A percentile compares a stretch with the other conserved stretches of the same genome.
Conservation (phyloP, 2,329 filamentous ascomycete genomes). For the Colletotrichum graminicola region DNA sequence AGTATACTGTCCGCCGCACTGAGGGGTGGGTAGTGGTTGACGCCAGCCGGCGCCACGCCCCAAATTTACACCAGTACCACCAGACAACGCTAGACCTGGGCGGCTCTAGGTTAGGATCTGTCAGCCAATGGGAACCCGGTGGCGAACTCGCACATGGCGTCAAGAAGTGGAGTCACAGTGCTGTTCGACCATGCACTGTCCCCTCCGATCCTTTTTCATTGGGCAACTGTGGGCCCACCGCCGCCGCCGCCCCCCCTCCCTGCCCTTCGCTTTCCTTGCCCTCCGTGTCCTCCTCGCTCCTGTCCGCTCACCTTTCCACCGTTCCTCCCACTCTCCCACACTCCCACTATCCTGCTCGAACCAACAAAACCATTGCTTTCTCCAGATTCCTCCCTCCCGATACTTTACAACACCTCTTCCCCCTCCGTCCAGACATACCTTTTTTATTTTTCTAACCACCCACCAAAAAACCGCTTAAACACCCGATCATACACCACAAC, state of each 20-base stretch:
- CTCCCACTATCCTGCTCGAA: conserved; percentile 31
- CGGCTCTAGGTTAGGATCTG: conserved; percentile 31
- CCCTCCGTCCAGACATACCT: conserved; percentile 35
- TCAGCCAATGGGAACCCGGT: conserved; percentile 39
- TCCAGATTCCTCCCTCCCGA: conserved; percentile 38
- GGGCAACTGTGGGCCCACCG: conserved; percentile 32
- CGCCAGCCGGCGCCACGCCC: conserved; percentile 41
- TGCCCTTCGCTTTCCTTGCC: conserved; percentile 32
- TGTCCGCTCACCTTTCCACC: conserved; percentile 28
- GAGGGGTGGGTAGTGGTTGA: conserved; percentile 28
- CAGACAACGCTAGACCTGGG: conserved; percentile 33
- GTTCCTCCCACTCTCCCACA: conserved; percentile 33
- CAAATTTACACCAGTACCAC: conserved; percentile 39
- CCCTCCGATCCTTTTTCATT: conserved; percentile 33
- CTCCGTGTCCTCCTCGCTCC: conserved; percentile 39
- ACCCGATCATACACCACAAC: conserved; percentile 11
- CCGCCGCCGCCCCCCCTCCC: conserved; percentile 21
- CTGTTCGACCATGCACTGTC: conserved; percentile 18
- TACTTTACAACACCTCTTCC: conserved; percentile 39
- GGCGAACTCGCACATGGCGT: conserved; percentile 43
- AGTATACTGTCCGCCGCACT: conserved; percentile 36
- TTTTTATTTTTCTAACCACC: conserved; percentile 1
- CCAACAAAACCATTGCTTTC: conserved; percentile 43
- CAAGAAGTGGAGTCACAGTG: conserved; percentile 40
- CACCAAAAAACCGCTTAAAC: conserved; percentile 12